phyloP scores from a whole-genome alignment of 768 basidiomycete genomes.

The Macrocybe gigantea region DNA sequence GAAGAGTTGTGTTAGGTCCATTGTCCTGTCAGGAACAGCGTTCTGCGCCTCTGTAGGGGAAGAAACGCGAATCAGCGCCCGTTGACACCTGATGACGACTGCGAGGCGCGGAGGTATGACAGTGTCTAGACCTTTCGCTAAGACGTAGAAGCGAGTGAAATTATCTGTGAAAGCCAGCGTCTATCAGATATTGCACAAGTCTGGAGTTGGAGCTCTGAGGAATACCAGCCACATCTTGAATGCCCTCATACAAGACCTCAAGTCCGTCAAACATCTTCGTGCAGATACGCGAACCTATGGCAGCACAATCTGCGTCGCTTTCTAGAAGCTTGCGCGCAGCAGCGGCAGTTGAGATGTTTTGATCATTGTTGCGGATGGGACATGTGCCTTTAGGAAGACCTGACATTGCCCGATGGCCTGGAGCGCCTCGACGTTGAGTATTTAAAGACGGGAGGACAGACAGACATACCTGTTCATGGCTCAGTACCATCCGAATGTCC shows the following conservation, averaged over 20 bases:
- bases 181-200: background rate
- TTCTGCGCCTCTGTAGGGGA: no score
- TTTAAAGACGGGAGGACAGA: background rate
- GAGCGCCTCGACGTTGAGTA: background rate
- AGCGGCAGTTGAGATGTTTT: conserved; percentile 69
- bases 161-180: conserved; percentile 38
- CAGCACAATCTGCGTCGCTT: conserved; percentile 48
- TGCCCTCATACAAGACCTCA: conserved; percentile 51
- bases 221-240: conserved; percentile 56
- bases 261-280: conserved; percentile 54
- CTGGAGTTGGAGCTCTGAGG: conserved; percentile 4
- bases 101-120: background rate
- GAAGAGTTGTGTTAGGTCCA: background rate
- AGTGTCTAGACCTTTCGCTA: background rate
- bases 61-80: background rate
- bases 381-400: conserved; percentile 45
- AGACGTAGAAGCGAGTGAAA: conserved; percentile 49
- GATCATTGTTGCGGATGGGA: conserved; percentile 48
- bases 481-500: conserved; percentile 55
- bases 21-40: no score
- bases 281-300: conserved; percentile 70
- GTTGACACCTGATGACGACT: background rate
- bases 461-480: conserved; percentile 69
- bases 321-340: conserved; percentile 51
- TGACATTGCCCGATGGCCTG: conserved; percentile 79